A percentile compares a stretch with the other conserved stretches of the same genome.
These are phyloP conservation scores for Crassisporium funariophilum DNA, from an alignment of 768 basidiomycete genomes.

Conservation along the genomic window DNA sequence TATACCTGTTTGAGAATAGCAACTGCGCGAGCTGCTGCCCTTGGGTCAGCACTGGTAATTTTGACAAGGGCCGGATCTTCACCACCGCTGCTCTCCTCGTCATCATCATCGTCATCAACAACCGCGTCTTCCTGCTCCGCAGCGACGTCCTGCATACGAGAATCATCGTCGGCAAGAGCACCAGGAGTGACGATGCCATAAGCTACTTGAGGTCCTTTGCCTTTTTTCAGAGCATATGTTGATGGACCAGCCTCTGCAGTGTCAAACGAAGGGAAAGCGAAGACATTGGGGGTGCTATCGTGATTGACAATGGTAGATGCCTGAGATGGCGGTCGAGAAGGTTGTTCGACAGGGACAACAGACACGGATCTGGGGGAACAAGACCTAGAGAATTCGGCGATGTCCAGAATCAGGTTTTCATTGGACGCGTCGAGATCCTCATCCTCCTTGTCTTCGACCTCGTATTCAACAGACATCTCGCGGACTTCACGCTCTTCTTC, in stretches of 20 bases:
- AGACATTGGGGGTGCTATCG: too few relatives aligned
- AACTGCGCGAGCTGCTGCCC: conserved; percentile 88
- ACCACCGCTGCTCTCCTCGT: conserved; percentile 34
- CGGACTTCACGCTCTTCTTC: conserved; percentile 28
- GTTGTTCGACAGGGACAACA: too few relatives aligned
- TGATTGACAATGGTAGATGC: too few relatives aligned
- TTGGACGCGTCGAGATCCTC: conserved; percentile 7
- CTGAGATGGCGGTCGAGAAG: too few relatives aligned
- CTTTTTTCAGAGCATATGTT: too few relatives aligned
- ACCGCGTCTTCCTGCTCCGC: conserved; percentile 31
- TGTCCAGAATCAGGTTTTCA: too few relatives aligned
- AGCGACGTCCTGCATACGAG: neutral
- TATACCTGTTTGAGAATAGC: conserved; percentile 89
- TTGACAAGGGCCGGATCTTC: conserved; percentile 67
- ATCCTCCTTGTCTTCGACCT: neutral
- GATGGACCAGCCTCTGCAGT: too few relatives aligned
- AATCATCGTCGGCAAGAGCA: neutral
- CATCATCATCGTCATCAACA: too few relatives aligned
- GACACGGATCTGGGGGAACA: too few relatives aligned
- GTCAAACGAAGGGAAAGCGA: too few relatives aligned
- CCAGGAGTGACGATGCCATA: neutral
- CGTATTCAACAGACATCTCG: conserved; percentile 14
- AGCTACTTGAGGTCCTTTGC: too few relatives aligned
- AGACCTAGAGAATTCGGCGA: too few relatives aligned
- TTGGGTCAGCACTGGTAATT: conserved; percentile 82